Evolutionary conservation across 2,329 filamentous ascomycete genomes (phyloP).

Genomic region (Trichoderma hamatum): DNA sequence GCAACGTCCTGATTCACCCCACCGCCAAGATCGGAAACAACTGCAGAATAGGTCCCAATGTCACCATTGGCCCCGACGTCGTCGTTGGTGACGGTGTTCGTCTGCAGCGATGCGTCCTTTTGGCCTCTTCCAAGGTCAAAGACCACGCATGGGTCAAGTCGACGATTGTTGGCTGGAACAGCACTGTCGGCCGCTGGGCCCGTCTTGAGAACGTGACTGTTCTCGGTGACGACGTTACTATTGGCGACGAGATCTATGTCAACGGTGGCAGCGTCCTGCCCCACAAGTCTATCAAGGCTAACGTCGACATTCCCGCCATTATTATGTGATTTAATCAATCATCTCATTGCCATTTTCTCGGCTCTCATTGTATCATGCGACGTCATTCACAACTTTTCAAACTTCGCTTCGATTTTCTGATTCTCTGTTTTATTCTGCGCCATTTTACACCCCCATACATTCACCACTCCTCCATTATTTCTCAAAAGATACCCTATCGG

Average conservation of each 20-base stretch:
- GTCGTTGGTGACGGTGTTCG: constrained; percentile 92
- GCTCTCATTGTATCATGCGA: constrained; percentile 3
- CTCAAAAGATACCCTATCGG: constrained; percentile 24
- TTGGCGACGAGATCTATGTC: constrained; percentile 97
- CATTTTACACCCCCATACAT: constrained; percentile 18
- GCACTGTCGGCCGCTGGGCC: constrained; percentile 91
- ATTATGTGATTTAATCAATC: constrained; percentile 58
- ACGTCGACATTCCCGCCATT: constrained; percentile 79
- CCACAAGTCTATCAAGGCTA: constrained; percentile 98
- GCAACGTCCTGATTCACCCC: constrained; percentile 94
- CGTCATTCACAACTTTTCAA: background rate
- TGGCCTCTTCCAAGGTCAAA: constrained; percentile 91
- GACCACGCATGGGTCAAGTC: constrained; percentile 99
- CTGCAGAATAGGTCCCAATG: constrained; percentile 96
- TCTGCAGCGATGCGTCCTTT: constrained; percentile 87
- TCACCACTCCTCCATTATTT: constrained; percentile 25
- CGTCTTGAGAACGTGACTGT: constrained; percentile 98
- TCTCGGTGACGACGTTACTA: constrained; percentile 94
- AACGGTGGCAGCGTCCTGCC: constrained; percentile 94
- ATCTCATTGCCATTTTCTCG: background rate
- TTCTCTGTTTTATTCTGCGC: constrained; percentile 7
- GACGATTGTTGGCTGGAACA: constrained; percentile 98
- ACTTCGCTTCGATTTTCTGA: background rate
- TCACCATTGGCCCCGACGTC: constrained; percentile 91
- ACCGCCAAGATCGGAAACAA: constrained; percentile 96